Base-by-base conservation (phyloP, 2,329 filamentous ascomycete genomes). In the Talaromyces atroroseus region DNA sequence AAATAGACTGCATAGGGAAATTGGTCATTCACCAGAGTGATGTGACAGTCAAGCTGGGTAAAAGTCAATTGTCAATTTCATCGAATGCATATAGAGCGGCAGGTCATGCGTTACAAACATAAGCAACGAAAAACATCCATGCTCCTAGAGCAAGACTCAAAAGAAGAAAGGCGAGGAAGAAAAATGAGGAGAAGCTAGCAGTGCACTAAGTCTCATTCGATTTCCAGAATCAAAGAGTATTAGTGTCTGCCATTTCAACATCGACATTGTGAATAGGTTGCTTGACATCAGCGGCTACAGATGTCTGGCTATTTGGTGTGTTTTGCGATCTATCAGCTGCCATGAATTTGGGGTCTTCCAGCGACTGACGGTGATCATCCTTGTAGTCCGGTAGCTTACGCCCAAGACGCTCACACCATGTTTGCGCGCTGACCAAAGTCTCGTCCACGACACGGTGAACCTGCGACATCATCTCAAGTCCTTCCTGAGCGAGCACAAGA, bases 381-480 rank as follows among this genome's bases (percentile, higher is more conserved):
- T 65, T 65, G 53, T 60, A 62, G 12, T 67, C 65, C 18, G 68
- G 64, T 21, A 68, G 71, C 42, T 76, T 72, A 36, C 79, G 78
- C 11, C 88, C 89, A 58, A 95, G 78, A 20, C 86, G 80, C 58
- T 92, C 88, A 62, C 92, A 89, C 94, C 94, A 97, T 64, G 87
- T 84, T 72, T 97, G 92, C 0, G 94, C 94, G 64, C 89, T 94
- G 55, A 89, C 82, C 53, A 97, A 88, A 0, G 94, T 97, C 53
- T 90, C 88, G 63, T 95, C 89, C 8, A 97, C 81, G 1, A 96
- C 89, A 5, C 86, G 85, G 42, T 86, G 94, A 50, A 99, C 90
- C 70, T 96, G 91, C 1, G 85, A 82, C 80, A 97, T 91, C 87
- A 97, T 96, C 64, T 96, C 91, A 14, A 97, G 78, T 0, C 92